Conservation (phyloP, 495 filamentous ascomycete genomes). For the Choiromyces venosus region DNA sequence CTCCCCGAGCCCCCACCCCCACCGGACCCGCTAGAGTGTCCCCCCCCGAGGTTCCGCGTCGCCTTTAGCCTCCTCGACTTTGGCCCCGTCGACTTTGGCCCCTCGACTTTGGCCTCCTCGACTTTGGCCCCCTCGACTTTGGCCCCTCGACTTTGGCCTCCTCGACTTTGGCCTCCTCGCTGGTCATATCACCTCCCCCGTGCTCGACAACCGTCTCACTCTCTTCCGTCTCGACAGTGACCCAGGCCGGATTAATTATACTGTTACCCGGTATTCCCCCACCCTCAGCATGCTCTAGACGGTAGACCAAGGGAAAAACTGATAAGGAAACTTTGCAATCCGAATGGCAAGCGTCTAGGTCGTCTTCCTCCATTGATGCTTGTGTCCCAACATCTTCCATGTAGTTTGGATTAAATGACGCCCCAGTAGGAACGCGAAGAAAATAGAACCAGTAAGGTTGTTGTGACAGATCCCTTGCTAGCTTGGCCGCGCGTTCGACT, state of each 20-base stretch:
- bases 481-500: background rate
- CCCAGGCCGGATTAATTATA: background rate
- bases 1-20: background rate
- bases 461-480: background rate
- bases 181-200: background rate
- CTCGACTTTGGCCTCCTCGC: background rate
- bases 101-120: background rate
- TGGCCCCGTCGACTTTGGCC: too few species aligned
- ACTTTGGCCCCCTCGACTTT: background rate
- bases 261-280: fast-evolving
- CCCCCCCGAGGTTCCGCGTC: background rate
- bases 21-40: background rate
- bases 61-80: background rate
- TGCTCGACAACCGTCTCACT: background rate
- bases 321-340: background rate
- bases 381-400: background rate
- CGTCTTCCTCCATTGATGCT: background rate
- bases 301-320: background rate
- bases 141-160: too few species aligned
- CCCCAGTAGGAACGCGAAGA: background rate
- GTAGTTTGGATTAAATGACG: fast-evolving
- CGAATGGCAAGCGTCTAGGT: background rate
- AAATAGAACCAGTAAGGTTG: background rate
- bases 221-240: background rate
- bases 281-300: background rate